phyloP scores from a whole-genome alignment of 805 yeast genomes.

The Wilhelminamyces savonicus region DNA sequence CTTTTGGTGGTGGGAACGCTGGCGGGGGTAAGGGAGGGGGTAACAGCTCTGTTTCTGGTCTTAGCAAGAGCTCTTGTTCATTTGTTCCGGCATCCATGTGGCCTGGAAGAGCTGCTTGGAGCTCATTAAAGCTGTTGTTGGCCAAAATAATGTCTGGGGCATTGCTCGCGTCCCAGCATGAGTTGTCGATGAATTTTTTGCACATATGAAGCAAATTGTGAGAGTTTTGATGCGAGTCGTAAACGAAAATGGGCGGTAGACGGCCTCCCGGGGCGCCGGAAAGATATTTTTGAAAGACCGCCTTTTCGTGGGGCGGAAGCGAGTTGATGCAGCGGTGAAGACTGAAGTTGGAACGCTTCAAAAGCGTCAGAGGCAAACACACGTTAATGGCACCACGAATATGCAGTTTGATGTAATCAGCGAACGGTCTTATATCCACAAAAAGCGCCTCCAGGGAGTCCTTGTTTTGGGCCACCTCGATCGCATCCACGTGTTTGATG shows the following conservation, averaged over 20 bases:
- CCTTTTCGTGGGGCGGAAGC: conserved; percentile 47
- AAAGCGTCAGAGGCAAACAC: conserved; percentile 83
- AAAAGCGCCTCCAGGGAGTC: conserved; percentile 29
- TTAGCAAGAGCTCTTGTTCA: no score
- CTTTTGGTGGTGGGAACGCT: background rate
- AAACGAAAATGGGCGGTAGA: conserved; percentile 41
- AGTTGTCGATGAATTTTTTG: conserved; percentile 38
- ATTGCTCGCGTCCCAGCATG: conserved; percentile 15
- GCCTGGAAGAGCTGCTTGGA: no score
- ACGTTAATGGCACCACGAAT: conserved; percentile 62
- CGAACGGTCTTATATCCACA: conserved; percentile 76
- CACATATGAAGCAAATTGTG: conserved; percentile 41
- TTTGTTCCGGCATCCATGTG: no score
- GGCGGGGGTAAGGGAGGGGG: background rate
- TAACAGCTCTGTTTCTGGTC: no score
- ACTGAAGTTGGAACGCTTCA: conserved; percentile 69
- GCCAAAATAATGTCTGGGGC: no score
- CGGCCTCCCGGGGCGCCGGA: conserved; percentile 10
- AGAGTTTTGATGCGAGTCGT: conserved; percentile 40
- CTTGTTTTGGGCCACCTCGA: conserved; percentile 8
- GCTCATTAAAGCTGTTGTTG: no score
- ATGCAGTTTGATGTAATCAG: conserved; percentile 59
- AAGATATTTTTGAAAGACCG: conserved; percentile 32
- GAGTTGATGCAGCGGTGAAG: conserved; percentile 58
- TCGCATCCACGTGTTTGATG: conserved; percentile 11